Percentiles rank a stretch among this genome's conserved stretches.
phyloP scores from a whole-genome alignment of 441 rosid species.

The Euphorbia celastroides region DNA sequence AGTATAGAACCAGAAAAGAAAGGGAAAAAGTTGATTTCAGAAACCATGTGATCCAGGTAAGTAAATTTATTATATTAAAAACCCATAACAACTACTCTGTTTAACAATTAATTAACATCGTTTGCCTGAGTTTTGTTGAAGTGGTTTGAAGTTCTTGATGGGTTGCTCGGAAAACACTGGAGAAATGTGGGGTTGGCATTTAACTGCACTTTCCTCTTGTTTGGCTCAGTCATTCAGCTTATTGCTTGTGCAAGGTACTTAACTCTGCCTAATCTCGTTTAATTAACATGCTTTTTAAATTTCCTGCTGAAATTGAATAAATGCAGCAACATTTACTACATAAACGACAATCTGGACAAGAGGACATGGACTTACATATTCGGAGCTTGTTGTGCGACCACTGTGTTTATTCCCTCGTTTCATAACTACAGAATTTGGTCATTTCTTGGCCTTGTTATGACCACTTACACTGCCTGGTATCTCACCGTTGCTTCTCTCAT shows the following conservation, averaged over 20 bases:
- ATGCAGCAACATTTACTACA: too few relatives aligned
- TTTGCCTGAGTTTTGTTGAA: constrained; percentile 15
- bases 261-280: too few relatives aligned
- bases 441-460: constrained; percentile 90
- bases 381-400: too few relatives aligned
- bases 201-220: constrained; percentile 64
- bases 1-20: constrained; percentile 85
- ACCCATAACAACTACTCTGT: too few relatives aligned
- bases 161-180: constrained; percentile 87
- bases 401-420: constrained; percentile 62
- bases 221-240: constrained; percentile 97
- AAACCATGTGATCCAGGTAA: constrained; percentile 96
- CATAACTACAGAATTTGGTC: constrained; percentile 98
- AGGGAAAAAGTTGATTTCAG: constrained; percentile 90
- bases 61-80: too few relatives aligned
- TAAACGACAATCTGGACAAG: too few relatives aligned
- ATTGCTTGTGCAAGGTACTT: constrained; percentile 99
- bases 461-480: constrained; percentile 99
- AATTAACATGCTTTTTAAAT: too few relatives aligned
- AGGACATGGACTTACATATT: too few relatives aligned
- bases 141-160: constrained; percentile 99
- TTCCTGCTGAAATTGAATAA: too few relatives aligned
- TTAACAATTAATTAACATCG: background rate
- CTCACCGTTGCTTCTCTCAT: constrained; percentile 67
- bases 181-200: constrained; percentile 55